Evolutionary conservation across 495 filamentous ascomycete genomes (phyloP), one percentile per base, ranked within the genome.

Genomic region (Arthonia radiata): DNA sequence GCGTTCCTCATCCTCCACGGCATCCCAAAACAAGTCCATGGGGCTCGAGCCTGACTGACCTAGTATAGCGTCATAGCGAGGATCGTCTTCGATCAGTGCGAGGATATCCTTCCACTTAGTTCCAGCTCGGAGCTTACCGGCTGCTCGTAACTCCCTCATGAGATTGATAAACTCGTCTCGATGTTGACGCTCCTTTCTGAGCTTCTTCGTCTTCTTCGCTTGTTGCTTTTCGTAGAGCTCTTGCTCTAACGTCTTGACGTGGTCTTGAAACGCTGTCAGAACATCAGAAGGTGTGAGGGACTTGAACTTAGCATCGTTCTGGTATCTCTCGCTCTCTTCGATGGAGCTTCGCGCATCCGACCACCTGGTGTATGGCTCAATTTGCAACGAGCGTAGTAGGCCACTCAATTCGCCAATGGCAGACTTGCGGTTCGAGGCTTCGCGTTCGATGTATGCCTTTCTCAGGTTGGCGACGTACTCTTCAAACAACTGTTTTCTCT

Each of bases 11-110:
- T 93, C 83, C 43, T 92, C 83, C 10, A 94, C 63, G 26, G 81
- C 59, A 48, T 99, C 89, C 83, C 89, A 92, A 50, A 94, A 91
- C 5, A 99, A 54, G 31, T 99, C 86, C 33, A 91, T 56, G n/a
- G 83, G 77, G 3, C 66, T 75, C 3, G 86, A 93, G 28, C 89
- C 89, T 23, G 66, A 41, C 37, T 86, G 79, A 23, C 82, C 86
- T 17, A 86, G 62, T 52, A 92, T 74, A 25, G 66, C 75, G 40
- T 56, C 61, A 50, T 89, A 94, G 31, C 80, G 71, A 24, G 75
- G 59, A 37, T 94, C 86, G 37, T 74, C 56, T 35, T 74, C 62
- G 37, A 99, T 64, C 27, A 72, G 42, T 3, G 76, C 73, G 38
- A 73, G 59, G 34, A 92, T 57, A 30, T 81, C 60, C 53, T 60